Percentiles rank a stretch among this genome's conserved stretches.
These are phyloP conservation scores for Barnettozyma siamensis DNA, from an alignment of 805 yeast species.

Conservation along the genomic window DNA sequence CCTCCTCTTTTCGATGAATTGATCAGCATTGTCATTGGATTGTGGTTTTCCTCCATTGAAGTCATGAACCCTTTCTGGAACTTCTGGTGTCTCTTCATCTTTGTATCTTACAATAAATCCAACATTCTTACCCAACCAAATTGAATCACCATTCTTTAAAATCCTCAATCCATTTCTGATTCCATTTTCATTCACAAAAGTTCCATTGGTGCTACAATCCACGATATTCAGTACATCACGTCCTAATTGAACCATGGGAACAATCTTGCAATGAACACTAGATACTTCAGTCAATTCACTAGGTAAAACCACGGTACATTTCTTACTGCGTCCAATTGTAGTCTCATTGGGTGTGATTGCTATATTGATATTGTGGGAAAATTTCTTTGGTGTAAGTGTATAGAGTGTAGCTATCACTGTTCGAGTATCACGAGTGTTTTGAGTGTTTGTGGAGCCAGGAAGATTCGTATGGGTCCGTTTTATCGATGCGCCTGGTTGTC, in stretches of 20 bases:
- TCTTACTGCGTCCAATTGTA: conserved; percentile 50
- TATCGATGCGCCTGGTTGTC: conserved; percentile 6
- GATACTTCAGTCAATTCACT: conserved; percentile 53
- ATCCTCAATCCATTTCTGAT: conserved; percentile 30
- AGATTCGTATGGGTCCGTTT: conserved; percentile 16
- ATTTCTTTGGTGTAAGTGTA: conserved; percentile 10
- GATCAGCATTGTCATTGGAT: conserved; percentile 11
- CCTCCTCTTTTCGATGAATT: conserved; percentile 16
- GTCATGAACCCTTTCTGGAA: conserved; percentile 17
- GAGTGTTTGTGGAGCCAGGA: not conserved
- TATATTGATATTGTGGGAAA: conserved; percentile 14
- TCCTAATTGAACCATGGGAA: conserved; percentile 26
- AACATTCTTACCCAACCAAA: conserved; percentile 5
- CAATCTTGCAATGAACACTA: conserved; percentile 54
- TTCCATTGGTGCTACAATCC: conserved; percentile 59
- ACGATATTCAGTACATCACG: conserved; percentile 35
- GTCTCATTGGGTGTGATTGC: conserved; percentile 29
- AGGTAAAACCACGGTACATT: conserved; percentile 47
- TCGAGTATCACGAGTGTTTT: not conserved
- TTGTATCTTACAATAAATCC: conserved; percentile 6
- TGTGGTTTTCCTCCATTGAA: too few species aligned
- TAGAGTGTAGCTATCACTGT: conserved; percentile 14
- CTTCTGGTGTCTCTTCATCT: conserved; percentile 18
- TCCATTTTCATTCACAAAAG: conserved; percentile 48
- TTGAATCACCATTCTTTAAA: conserved; percentile 17